Base-by-base conservation (phyloP, 805 yeast species). In the Nakazawaea siamensis region DNA sequence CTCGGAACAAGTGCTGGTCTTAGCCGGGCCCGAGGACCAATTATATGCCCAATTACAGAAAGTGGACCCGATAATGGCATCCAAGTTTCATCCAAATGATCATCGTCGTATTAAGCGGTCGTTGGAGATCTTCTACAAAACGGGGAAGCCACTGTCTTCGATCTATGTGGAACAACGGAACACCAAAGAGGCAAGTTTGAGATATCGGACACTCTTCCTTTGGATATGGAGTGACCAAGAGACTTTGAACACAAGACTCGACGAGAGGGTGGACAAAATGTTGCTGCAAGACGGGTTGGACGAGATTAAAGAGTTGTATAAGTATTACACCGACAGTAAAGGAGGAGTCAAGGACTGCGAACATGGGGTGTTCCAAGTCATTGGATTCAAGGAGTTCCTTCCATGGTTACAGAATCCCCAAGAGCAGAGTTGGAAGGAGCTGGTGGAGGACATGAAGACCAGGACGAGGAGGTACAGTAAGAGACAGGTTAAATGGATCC, bases 31-130 rank as follows among this genome's bases (percentile, higher is more conserved):
- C 1, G 64, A 68, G 1, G 73, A 70, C 2, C 44, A 50, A 7
- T 51, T 80, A 1, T 73, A 79, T 35, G 49, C 60, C 4, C 56
- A 59, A 2, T 58, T 90, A 19, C 48, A 54, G 29, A 46, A 57
- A 18, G 52, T 69, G 3, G 98, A 92, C 50, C 94, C 95, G 0
- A 52, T 57, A 2, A 70, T 88, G 12, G 80, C 90, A 0, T 63
- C 62, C 14, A 90, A 86, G 51, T 92, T 85, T 52, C 98, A 92
- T 54, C 97, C 97, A 0, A 82, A 85, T 46, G 97, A 92, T 52
- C 68, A 70, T 2, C 61, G 97, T 30, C 68, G 95, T 42, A 62
- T 92, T 3, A 61, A 78, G 40, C 59, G 97, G 41, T 92, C 94
- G 24, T 56, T 92, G 21, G 96, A 88, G 49, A 80, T 92, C 7